Base-by-base conservation (phyloP, 495 filamentous ascomycete genomes). In the Xylaria sp. region DNA sequence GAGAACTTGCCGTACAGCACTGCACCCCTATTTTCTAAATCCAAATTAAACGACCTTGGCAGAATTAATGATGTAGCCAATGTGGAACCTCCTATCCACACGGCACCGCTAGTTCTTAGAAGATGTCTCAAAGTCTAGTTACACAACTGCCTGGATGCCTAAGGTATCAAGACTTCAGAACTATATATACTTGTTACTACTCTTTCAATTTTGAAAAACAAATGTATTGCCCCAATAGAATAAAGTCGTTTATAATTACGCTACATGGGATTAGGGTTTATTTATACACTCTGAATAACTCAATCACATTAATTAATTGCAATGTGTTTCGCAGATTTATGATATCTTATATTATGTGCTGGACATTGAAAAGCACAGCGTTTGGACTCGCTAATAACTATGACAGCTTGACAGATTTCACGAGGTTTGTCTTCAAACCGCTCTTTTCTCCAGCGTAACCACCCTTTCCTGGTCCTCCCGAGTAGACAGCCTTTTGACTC, bases 391-490 rank as follows among this genome's bases (percentile, higher is more conserved):
- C 1, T 5, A 26, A 19, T 64, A 64, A 61, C 41, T 65, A 71
- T 55, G 80, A 95, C 79, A 99, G 83, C 86, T 97, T 99, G 75
- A 91, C 85, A 89, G 93, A 95, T 90, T 93, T 97, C 76, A 98
- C 91, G 82, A 99, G 78, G 55, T 91, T 91, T 75, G 88, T 92
- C 86, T 97, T 98, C 79, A 99, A 97, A 87, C 96, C 96, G 61
- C 95, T 97, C 86, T 92, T 80, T 82, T 99, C 96, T 80, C 96
- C 96, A 72, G 86, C 88, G 83, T 99, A 99, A 9, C 93, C 93
- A 74, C 96, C 95, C 74, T 86, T 88, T 63, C 90, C 90, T 82
- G 97, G 92, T 43, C 94, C 95, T 75, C 94, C 95, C 83, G 92
- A 92, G 81, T 93, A 99, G 48, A 93, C 83, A 48, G 92, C 86